phyloP scores from a whole-genome alignment of 345 rosid species.

The Cochlearia excelsa region DNA sequence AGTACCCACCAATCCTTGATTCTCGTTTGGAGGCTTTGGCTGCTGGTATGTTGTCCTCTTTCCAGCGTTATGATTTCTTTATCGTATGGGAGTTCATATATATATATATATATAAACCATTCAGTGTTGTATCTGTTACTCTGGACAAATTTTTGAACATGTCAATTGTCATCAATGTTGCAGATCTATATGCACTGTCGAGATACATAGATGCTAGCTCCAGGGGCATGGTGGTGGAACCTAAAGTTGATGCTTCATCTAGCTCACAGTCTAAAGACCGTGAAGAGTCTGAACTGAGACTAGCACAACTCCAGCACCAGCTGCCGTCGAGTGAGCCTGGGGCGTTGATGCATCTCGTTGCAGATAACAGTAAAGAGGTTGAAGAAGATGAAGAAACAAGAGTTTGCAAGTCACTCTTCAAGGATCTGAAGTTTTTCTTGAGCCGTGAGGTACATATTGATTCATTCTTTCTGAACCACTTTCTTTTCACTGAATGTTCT shows the following conservation, averaged over 20 bases:
- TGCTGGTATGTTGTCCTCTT: conserved; percentile 52
- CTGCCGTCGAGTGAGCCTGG: conserved; percentile 93
- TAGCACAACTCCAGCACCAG: conserved; percentile 94
- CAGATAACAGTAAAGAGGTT: conserved; percentile 51
- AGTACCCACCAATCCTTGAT: conserved; percentile 92
- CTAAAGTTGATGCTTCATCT: conserved; percentile 44
- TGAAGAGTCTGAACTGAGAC: conserved; percentile 78
- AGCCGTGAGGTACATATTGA: conserved; percentile 72
- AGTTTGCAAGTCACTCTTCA: conserved; percentile 70
- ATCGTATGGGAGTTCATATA: background rate
- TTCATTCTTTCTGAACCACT: conserved; percentile 5
- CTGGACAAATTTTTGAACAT: background rate
- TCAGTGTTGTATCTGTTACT: background rate
- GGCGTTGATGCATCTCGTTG: conserved; percentile 85
- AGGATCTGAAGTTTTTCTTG: conserved; percentile 72
- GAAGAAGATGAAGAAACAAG: conserved; percentile 93
- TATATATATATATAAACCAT: background rate
- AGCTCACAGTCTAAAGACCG: conserved; percentile 40
- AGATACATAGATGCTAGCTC: conserved; percentile 69
- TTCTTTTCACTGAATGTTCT: background rate
- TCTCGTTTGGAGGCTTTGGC: conserved; percentile 84
- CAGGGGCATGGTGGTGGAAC: conserved; percentile 39
- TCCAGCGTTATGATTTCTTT: background rate
- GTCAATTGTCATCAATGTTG: conserved; percentile 20
- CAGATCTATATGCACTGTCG: conserved; percentile 90